Evolutionary conservation across 2,329 filamentous ascomycete genomes (phyloP), one percentile per base, ranked within the genome.

Genomic region (Chaetomiaceae sp.): DNA sequence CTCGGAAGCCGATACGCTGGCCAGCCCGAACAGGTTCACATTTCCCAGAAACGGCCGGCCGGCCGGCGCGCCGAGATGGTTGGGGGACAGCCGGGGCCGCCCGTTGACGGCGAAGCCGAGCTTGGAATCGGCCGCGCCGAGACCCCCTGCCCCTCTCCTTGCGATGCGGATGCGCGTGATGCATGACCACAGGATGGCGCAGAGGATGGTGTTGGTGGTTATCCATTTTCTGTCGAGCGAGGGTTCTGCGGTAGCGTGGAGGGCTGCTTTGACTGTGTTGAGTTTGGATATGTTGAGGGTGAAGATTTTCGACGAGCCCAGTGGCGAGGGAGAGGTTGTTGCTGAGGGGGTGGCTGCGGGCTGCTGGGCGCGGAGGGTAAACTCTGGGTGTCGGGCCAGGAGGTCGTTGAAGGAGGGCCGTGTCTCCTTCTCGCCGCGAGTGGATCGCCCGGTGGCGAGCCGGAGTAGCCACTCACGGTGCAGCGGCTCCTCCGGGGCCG

Each of bases 51-150:
- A 55, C 27, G 48, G 41, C 27, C 34, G 13, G 36, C 16, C 16
- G 20, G 40, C 11, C 20, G 2, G 23, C 8, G 14, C 33, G 20
- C 23, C 9, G 5, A 27, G 13, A 3, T 21, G 36, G 5, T 5
- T 14, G 9, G 2, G n/a, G n/a, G n/a, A n/a, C n/a, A 55, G 27
- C 6, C 20, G 14, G 18, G 37, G 27, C 14, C 54, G 48, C 13
- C 33, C 45, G 29, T 51, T 50, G 40, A 56, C 18, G 5, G 53
- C 48, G 25, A 56, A 41, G 14, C 49, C 36, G 25, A 56, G 37
- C 11, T 50, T 53, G 6, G 54, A 50, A 13, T 3, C 18, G 9
- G 18, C 29, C 5, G 37, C 30, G n/a, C n/a, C n/a, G n/a, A n/a
- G n/a, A n/a, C n/a, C 9, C 34, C 25, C 32, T 20, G 14, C 16